Base-by-base conservation (phyloP, 768 basidiomycete genomes). In the Tulasnella sp. region DNA sequence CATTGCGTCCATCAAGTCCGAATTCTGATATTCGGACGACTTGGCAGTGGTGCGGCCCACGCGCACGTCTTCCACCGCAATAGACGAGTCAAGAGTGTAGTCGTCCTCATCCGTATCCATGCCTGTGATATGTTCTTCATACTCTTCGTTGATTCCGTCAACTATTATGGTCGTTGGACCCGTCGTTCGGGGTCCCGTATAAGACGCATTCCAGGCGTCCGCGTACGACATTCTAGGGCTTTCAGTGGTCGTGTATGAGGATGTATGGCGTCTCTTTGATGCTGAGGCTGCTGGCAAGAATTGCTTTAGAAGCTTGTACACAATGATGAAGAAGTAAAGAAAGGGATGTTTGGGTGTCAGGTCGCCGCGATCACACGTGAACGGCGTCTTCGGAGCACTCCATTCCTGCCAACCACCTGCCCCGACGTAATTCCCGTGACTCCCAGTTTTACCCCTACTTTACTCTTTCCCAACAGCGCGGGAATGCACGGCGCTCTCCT, bases 121-220 rank as follows among this genome's bases (percentile, higher is more conserved):
- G 31, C 37, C 37, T 37, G 12, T 34, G 34, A 64, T 41, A 2
- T 50, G 42, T 72, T 80, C 80, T 31, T 40, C 75, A 20, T 76
- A 14, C 58, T 80, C 80, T 40, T 80, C 80, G 50, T 80, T 31
- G 58, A 80, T 42, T 24, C 80, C 80, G 42, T 76, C 69, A 37
- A 80, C 79, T 22, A 74, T 64, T 28, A 80, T 80, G 42, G 58
- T 46, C 46, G 58, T 64, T 28, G 79, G 79, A 20, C 79, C 79
- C 14, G 44, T 54, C 24, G 69, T 40, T 28, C 44, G 72, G 12
- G 79, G 72, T 5, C 79, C 79, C 24, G 42, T 34, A 40, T 46
- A 75, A 37, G 44, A 44, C 37, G 18, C 50, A 42, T 80, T 80
- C 79, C 79, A 80, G 24, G 69, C 79, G 31, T 80, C 72, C 42